Percentiles rank a stretch among this genome's conserved stretches.
These are phyloP conservation scores for Mycena olivaceomarginata DNA, from an alignment of 768 basidiomycete species.

Conservation along the genomic window DNA sequence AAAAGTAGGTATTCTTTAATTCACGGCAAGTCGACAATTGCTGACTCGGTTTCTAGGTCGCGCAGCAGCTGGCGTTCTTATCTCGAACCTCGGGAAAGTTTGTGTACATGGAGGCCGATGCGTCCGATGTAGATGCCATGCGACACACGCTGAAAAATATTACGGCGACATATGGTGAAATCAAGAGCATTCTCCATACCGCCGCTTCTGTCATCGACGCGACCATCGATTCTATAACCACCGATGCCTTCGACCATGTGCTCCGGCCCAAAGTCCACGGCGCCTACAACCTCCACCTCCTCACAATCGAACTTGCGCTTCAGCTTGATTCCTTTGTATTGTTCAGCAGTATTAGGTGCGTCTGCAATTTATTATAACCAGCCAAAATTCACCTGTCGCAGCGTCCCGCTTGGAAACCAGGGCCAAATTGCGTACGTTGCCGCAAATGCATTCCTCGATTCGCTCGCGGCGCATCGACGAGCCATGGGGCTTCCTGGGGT, in stretches of 20 bases:
- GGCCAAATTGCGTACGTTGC: conserved; percentile 54
- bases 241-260: conserved; percentile 48
- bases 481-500: conserved; percentile 51
- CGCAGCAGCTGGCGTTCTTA: conserved; percentile 31
- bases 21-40: background rate
- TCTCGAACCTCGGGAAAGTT: conserved; percentile 28
- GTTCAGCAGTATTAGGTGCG: conserved; percentile 56
- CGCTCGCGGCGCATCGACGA: conserved; percentile 53
- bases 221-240: conserved; percentile 47
- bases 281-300: conserved; percentile 56
- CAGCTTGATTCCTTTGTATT: conserved; percentile 55
- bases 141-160: conserved; percentile 47
- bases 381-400: conserved; percentile 22
- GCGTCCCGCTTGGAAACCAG: conserved; percentile 53
- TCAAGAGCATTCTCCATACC: conserved; percentile 55
- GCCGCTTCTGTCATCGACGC: conserved; percentile 53
- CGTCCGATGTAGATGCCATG: conserved; percentile 47
- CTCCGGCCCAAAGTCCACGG: conserved; percentile 53
- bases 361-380: background rate
- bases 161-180: conserved; percentile 43
- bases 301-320: conserved; percentile 51
- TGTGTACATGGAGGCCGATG: conserved; percentile 53
- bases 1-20: conserved; percentile 41
- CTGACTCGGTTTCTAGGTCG: conserved; percentile 41
- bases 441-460: conserved; percentile 55